Evolutionary conservation across 192 early-diverging fungal genomes (phyloP).

Genomic region (Coemansia sp.): DNA sequence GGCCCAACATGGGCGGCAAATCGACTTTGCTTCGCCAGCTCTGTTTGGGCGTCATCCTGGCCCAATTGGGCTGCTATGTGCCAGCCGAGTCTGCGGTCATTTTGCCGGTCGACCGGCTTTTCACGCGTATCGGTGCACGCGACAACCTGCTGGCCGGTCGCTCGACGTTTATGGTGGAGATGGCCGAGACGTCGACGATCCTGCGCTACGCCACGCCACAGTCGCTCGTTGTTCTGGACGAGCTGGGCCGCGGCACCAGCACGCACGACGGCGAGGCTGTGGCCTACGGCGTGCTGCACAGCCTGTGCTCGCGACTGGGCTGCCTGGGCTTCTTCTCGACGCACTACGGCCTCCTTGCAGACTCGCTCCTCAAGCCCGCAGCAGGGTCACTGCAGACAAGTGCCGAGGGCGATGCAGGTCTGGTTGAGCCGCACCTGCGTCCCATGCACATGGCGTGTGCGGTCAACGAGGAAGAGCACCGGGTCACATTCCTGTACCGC

Average conservation of each 20-base stretch:
- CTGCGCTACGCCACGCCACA: slow-evolving; percentile 83
- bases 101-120: slow-evolving; percentile 88
- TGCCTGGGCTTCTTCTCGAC: slow-evolving; percentile 95
- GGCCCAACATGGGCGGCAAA: slow-evolving; percentile 99
- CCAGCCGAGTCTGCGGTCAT: slow-evolving; percentile 73
- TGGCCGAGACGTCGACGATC: slow-evolving; percentile 91
- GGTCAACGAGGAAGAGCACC: slow-evolving; percentile 72
- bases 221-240: slow-evolving; percentile 94
- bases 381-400: background rate
- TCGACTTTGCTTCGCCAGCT: slow-evolving; percentile 93
- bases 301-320: slow-evolving; percentile 72
- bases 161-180: slow-evolving; percentile 96
- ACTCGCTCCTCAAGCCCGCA: slow-evolving; percentile 58
- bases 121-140: slow-evolving; percentile 96
- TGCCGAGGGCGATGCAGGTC: background rate
- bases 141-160: slow-evolving; percentile 94
- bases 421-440: slow-evolving; percentile 62
- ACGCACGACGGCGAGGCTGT: slow-evolving; percentile 98
- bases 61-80: slow-evolving; percentile 93
- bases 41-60: slow-evolving; percentile 93
- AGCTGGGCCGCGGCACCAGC: slow-evolving; percentile 94
- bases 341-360: slow-evolving; percentile 91
- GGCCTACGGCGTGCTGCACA: slow-evolving; percentile 86
- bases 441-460: slow-evolving; percentile 88
- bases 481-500: slow-evolving; percentile 96